Evolutionary conservation across 1,284 basidiomycete species (phyloP), one percentile per base, ranked within the genome.

Genomic region (Ceratorhiza oryzae-sativae): DNA sequence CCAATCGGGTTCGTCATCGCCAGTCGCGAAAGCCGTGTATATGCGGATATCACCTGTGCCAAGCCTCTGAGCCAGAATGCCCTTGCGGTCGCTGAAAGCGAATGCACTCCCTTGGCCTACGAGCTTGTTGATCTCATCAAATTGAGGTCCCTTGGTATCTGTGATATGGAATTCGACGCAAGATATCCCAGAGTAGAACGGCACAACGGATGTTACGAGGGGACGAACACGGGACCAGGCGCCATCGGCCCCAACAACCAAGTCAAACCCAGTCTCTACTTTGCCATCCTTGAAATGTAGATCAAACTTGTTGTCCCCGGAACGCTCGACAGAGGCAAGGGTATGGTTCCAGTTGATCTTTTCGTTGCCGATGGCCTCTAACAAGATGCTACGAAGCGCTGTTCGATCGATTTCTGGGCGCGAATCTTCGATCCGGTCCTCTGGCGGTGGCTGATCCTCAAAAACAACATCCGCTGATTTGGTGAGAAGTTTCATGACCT

Each of bases 231-330:
- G 77, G 13, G 83, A 84, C 80, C 82, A 83, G 6, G 83, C 78
- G 8, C 84, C 84, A 67, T 85, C 84, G 12, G 84, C 84, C 15
- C 84, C 84, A 20, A 86, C 77, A 32, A 85, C 76, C 48, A 83
- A 67, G 62, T 81, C 79, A 65, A 76, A 74, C 34, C 63, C 63
- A 6, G 55, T 75, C 39, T 63, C 70, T 13, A 73, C 72, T 25
- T 55, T 60, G 1, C 74, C 73, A 53, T 78, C 75, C 34, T 73
- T 71, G 72, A 78, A 72, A 70, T 65, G 20, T 49, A 76, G 39
- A 41, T 74, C 32, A 71, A 74, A 48, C 45, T 36, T 48, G 42
- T 36, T 58, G 30, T 60, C 51, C 68, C 71, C 1, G 6, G 71
- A 13, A 67, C 58, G 53, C 53, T 73, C 13, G 20, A 73, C 70